Base-by-base conservation (phyloP, 75 land plant species). In the Pseudotsuga menziesii region DNA sequence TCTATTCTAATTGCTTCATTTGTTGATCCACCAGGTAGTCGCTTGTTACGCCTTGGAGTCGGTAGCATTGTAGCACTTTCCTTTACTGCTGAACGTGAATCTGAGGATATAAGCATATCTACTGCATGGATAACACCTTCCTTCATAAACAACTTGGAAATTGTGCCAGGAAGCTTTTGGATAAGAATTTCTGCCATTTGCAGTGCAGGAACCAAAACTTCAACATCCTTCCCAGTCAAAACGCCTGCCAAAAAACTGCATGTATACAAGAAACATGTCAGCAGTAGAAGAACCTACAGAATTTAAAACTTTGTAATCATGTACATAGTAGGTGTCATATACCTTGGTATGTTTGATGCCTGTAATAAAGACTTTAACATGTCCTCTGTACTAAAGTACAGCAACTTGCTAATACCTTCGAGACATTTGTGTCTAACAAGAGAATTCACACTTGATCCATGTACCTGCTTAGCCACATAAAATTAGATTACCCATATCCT, bases 61-160 rank as follows among this genome's bases (percentile, higher is more conserved):
- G 74, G 13, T 64, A 39, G 63, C 44, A 16, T 52, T 56, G 58
- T 32, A 12, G 39, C 29, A 54, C 44, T 61, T 22, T 77, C 58
- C 20, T 56, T 74, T 29, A 29, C 61, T 16, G 75, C 54, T 55
- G 63, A 57, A 71, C 70, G 57, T 2, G 78, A 78, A 13, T 81
- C 87, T 23, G 82, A 77, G 15, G 69, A 56, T 17, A 84, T 52
- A 36, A 91, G 90, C 2, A 82, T 78, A 55, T 85, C 88, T 58
- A 93, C 64, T 11, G 91, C 80, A 83, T 85, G 85, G 54, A 91
- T 58, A 32, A 93, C 89, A 72, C 96, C 96, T 69, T 93, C 96
- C 75, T 88, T 91, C 16, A 85, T 58, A 63, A 93, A 91, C 27
- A 88, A 76, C 36, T 83, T 81, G 41, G 67, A 44, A 74, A 82